Conservation (phyloP, 2,329 filamentous ascomycete species). For the Magnaporthiopsis rhizophila region DNA sequence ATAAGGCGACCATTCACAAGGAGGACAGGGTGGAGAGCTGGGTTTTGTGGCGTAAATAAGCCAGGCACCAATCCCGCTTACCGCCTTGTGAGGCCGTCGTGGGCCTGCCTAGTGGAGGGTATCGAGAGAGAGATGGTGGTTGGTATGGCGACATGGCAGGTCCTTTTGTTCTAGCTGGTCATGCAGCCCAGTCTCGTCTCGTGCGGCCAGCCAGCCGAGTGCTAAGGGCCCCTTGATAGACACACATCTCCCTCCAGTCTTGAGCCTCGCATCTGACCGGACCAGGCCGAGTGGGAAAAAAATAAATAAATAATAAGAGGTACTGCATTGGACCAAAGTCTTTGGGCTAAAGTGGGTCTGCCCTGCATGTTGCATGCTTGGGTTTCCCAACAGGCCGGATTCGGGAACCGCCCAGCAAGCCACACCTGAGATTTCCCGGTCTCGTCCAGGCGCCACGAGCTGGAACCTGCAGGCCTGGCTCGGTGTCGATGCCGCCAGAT, state of each 20-base stretch:
- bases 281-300: neutral
- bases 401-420: constrained; percentile 1
- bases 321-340: no score
- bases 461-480: neutral
- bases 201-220: neutral
- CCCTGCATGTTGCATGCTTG: neutral
- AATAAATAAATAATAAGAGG: neutral
- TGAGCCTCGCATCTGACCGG: neutral
- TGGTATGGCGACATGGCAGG: neutral
- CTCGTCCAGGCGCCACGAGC: neutral
- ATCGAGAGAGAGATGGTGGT: neutral
- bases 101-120: neutral
- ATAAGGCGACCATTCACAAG: constrained; percentile 13
- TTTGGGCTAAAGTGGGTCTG: neutral
- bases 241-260: neutral
- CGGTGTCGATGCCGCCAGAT: neutral
- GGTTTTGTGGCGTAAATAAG: constrained; percentile 5
- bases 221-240: neutral
- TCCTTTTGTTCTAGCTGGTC: neutral
- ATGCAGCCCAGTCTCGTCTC: neutral
- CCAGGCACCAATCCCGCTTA: constrained; percentile 1
- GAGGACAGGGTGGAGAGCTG: neutral
- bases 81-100: neutral
- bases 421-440: neutral
- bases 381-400: constrained; percentile 1